A percentile compares a stretch with the other conserved stretches of the same genome.
Conservation (phyloP, 2,329 filamentous ascomycete species). For the Westerdykella aurantiaca region DNA sequence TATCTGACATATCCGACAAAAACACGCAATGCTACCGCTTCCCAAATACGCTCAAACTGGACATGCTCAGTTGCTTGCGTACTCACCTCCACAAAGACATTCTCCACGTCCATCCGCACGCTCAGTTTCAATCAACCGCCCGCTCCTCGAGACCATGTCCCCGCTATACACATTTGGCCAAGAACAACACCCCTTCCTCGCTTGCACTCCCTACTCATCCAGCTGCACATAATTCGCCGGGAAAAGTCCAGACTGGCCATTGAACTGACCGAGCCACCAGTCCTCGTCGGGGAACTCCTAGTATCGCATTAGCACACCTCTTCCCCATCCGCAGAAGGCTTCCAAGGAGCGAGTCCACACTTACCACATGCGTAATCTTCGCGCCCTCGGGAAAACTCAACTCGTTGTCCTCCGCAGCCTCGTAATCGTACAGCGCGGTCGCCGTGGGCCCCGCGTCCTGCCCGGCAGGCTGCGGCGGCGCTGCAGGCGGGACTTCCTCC, state of each 20-base stretch:
- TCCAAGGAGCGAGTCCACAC: slow-evolving; percentile 27
- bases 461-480: slow-evolving; percentile 30
- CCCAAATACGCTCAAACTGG: background rate
- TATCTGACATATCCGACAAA: slow-evolving; percentile 4
- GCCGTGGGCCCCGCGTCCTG: slow-evolving; percentile 59
- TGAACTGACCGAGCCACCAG: slow-evolving; percentile 92
- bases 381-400: slow-evolving; percentile 84
- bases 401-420: slow-evolving; percentile 89
- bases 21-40: background rate
- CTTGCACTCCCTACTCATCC: slow-evolving; percentile 31
- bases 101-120: too few relatives aligned
- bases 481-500: slow-evolving; percentile 28
- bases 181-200: too few relatives aligned
- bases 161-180: too few relatives aligned
- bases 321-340: background rate
- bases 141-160: too few relatives aligned
- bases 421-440: slow-evolving; percentile 88
- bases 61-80: slow-evolving; percentile 1
- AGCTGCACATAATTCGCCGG: slow-evolving; percentile 48
- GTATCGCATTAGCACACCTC: slow-evolving; percentile 15
- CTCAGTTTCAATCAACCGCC: too few relatives aligned
- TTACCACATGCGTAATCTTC: slow-evolving; percentile 70
- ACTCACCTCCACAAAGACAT: background rate
- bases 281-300: slow-evolving; percentile 96
- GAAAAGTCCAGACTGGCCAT: slow-evolving; percentile 78